These are phyloP conservation scores for Zhuliangozyma parablackwelliae DNA, from an alignment of 1,139 yeast genomes.

Conservation along the genomic window DNA sequence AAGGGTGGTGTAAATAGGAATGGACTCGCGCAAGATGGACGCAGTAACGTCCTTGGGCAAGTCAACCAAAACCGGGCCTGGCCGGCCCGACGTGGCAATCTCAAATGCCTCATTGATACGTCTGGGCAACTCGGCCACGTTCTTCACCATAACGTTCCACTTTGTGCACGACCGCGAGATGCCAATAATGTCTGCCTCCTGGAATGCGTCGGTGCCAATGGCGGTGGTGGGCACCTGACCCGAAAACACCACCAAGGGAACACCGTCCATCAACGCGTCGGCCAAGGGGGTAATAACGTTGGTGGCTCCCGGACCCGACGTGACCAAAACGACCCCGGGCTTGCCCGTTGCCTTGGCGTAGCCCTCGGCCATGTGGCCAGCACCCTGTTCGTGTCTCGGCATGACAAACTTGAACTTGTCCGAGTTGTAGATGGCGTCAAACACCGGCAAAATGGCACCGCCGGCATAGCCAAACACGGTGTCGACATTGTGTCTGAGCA, in stretches of 20 bases:
- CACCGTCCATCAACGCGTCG: conserved; percentile 96
- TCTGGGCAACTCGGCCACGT: conserved; percentile 88
- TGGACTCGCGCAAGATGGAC: conserved; percentile 77
- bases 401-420: conserved; percentile 83
- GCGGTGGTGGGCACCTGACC: conserved; percentile 97
- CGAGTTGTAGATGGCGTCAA: conserved; percentile 93
- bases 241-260: conserved; percentile 94
- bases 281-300: conserved; percentile 97
- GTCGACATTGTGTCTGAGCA: conserved; percentile 92
- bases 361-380: conserved; percentile 99
- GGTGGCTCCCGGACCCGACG: conserved; percentile 99
- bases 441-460: conserved; percentile 97
- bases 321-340: conserved; percentile 97
- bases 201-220: conserved; percentile 98
- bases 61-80: conserved; percentile 97
- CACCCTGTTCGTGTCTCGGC: conserved; percentile 98
- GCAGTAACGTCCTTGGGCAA: conserved; percentile 98
- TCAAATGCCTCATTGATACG: conserved; percentile 97
- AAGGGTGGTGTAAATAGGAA: conserved; percentile 79
- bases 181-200: conserved; percentile 97
- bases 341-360: conserved; percentile 93
- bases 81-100: conserved; percentile 93
- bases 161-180: conserved; percentile 96
- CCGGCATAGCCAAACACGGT: conserved; percentile 95
- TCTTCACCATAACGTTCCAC: conserved; percentile 98